Conservation (phyloP, 352 stramenopile genomes). For the Globisporangium iwayamae region DNA sequence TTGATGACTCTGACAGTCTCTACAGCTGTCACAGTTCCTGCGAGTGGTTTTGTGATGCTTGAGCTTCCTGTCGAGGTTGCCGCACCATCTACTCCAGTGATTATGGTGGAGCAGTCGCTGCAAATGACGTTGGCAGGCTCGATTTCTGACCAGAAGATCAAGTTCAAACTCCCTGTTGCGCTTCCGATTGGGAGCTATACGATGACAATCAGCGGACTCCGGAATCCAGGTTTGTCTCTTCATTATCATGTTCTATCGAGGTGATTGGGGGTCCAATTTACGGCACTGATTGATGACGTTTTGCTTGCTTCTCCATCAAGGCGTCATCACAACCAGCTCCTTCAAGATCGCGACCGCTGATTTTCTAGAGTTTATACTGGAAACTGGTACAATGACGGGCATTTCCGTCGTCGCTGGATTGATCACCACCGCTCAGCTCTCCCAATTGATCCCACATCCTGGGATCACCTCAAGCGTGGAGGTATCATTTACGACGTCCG, state of each 20-base stretch:
- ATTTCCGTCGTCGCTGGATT: constrained; percentile 30
- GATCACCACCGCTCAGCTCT: constrained; percentile 32
- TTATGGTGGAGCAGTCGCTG: constrained; percentile 14
- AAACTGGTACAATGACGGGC: constrained; percentile 24
- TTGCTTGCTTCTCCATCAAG: constrained; percentile 11
- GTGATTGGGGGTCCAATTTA: background rate
- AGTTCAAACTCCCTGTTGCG: background rate
- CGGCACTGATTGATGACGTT: background rate
- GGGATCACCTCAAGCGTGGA: constrained; percentile 39
- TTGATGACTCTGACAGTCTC: constrained; percentile 17
- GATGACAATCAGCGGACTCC: constrained; percentile 6
- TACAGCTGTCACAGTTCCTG: constrained; percentile 19
- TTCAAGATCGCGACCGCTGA: constrained; percentile 43
- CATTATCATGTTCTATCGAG: background rate
- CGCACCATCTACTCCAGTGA: constrained; percentile 2
- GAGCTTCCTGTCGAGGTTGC: constrained; percentile 19
- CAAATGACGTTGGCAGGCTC: background rate
- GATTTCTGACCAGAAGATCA: background rate
- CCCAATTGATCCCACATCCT: constrained; percentile 31
- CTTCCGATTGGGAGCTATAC: background rate
- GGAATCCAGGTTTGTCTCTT: constrained; percentile 9
- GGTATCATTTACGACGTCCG: constrained; percentile 49
- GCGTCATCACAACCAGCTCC: constrained; percentile 26
- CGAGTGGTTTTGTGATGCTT: constrained; percentile 24
- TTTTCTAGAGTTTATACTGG: constrained; percentile 27